Percentiles rank a stretch among this genome's conserved stretches.
Conservation (phyloP, 805 yeast genomes). For the Zygosaccharomyces bailii region DNA sequence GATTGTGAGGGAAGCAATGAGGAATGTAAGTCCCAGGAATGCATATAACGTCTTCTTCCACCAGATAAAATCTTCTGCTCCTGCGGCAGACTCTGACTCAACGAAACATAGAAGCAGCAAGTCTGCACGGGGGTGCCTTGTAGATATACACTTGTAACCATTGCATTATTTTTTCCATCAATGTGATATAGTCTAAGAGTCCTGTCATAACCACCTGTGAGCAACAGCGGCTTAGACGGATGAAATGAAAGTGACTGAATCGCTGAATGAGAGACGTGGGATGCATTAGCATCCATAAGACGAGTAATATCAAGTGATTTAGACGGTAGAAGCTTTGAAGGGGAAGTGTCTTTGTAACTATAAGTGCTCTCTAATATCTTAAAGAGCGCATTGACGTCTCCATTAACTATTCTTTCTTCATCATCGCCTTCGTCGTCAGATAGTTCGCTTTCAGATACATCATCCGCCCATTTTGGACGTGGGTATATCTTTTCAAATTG, state of each 20-base stretch:
- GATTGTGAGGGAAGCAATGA: slow-evolving; percentile 38
- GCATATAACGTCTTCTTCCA: slow-evolving; percentile 90
- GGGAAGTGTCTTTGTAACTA: slow-evolving; percentile 39
- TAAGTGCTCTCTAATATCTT: slow-evolving; percentile 40
- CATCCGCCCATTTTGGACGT: slow-evolving; percentile 75
- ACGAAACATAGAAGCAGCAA: slow-evolving; percentile 43
- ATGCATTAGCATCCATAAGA: slow-evolving; percentile 79
- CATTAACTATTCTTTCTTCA: slow-evolving; percentile 33
- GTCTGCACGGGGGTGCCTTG: slow-evolving; percentile 76
- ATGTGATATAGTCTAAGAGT: slow-evolving; percentile 83
- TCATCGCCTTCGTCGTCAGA: slow-evolving; percentile 30
- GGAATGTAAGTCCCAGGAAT: slow-evolving; percentile 79
- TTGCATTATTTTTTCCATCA: slow-evolving; percentile 78
- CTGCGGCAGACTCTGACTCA: slow-evolving; percentile 23
- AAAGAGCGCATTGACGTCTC: slow-evolving; percentile 42
- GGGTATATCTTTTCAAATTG: slow-evolving; percentile 77
- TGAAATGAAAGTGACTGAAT: slow-evolving; percentile 87
- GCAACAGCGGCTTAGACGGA: slow-evolving; percentile 64
- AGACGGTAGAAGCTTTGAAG: slow-evolving; percentile 61
- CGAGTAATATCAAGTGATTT: slow-evolving; percentile 71
- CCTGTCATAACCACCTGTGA: slow-evolving; percentile 91
- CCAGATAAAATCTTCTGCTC: slow-evolving; percentile 64
- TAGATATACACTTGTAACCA: slow-evolving; percentile 79
- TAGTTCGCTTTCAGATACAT: slow-evolving; percentile 30
- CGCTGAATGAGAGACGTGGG: slow-evolving; percentile 67